Evolutionary conservation across 73 alveolate species (phyloP).

Genomic region (Paramecium primaurelia): DNA sequence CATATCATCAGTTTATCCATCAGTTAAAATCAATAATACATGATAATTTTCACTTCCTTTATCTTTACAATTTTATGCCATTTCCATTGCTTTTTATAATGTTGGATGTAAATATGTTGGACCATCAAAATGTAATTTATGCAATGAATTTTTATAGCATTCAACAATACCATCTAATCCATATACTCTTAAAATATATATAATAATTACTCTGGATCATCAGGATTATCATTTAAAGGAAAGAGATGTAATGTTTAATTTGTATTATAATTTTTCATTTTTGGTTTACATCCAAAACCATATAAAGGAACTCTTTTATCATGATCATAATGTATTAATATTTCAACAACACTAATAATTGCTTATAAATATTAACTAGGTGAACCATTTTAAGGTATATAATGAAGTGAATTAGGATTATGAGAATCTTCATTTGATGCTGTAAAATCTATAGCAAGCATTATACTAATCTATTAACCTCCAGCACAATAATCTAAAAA

Average conservation of each 20-base stretch:
- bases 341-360: conserved; percentile 69
- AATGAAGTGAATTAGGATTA: conserved; percentile 67
- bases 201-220: conserved; percentile 58
- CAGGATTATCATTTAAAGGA: conserved; percentile 65
- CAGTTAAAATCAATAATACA: conserved; percentile 90
- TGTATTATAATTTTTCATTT: conserved; percentile 40
- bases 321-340: conserved; percentile 80
- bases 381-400: conserved; percentile 55
- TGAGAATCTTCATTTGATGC: conserved; percentile 73
- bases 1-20: conserved; percentile 94
- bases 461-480: conserved; percentile 74
- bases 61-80: conserved; percentile 54
- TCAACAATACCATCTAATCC: conserved; percentile 69
- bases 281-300: conserved; percentile 83
- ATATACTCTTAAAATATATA: not conserved
- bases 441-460: conserved; percentile 80
- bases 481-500: conserved; percentile 80
- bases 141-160: conserved; percentile 65
- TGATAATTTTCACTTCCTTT: conserved; percentile 63
- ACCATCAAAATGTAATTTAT: conserved; percentile 68
- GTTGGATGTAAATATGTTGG: conserved; percentile 81
- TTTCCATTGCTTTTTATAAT: conserved; percentile 61
- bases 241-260: conserved; percentile 68
- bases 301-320: conserved; percentile 78
- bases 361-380: conserved; percentile 79